These are phyloP conservation scores for Endocalyx cinctus DNA, from an alignment of 2,329 filamentous ascomycete genomes.

Conservation along the genomic window DNA sequence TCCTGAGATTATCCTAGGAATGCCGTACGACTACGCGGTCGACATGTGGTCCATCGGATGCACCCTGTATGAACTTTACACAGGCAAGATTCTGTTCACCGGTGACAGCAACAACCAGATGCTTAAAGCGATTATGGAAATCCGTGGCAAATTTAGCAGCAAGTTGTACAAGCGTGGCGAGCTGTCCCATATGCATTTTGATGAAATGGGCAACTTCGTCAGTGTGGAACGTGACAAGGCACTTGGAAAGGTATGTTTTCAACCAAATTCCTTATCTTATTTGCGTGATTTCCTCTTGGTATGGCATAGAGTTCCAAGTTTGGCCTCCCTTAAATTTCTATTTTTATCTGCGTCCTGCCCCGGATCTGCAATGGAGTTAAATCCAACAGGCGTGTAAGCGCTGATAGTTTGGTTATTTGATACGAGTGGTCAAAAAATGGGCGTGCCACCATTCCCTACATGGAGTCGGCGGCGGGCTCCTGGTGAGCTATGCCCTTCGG, in stretches of 20 bases:
- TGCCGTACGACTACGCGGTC: conserved; percentile 88
- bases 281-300: conserved; percentile 8
- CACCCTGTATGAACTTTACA: conserved; percentile 94
- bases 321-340: conserved; percentile 7
- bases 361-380: too few relatives aligned
- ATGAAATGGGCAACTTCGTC: conserved; percentile 77
- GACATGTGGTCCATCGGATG: conserved; percentile 99
- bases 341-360: conserved; percentile 1
- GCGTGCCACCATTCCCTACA: too few relatives aligned
- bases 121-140: conserved; percentile 94
- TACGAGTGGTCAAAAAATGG: too few relatives aligned
- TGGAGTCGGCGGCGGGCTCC: too few relatives aligned
- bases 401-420: too few relatives aligned
- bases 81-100: conserved; percentile 93
- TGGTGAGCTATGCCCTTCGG: too few relatives aligned
- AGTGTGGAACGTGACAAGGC: conserved; percentile 84
- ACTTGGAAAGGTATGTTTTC: conserved; percentile 66
- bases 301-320: conserved; percentile 1
- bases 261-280: conserved; percentile 10
- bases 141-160: conserved; percentile 83
- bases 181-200: conserved; percentile 74
- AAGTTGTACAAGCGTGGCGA: conserved; percentile 84
- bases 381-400: too few relatives aligned
- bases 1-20: conserved; percentile 95
- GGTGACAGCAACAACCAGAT: conserved; percentile 98